Evolutionary conservation across 2,329 filamentous ascomycete species (phyloP), one percentile per base, ranked within the genome.

Genomic region (Xylaria sp.): DNA sequence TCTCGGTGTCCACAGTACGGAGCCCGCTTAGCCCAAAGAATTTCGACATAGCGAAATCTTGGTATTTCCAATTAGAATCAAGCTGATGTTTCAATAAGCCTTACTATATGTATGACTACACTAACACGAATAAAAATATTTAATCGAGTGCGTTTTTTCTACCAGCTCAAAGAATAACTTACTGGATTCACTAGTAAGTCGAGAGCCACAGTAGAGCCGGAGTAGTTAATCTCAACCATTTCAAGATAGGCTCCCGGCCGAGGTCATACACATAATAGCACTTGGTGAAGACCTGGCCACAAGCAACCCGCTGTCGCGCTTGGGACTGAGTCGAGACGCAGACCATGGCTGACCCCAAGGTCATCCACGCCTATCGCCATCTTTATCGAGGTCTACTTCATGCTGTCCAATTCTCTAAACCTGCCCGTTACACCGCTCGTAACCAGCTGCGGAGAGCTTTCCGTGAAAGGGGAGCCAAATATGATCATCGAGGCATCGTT

Each of bases 371-470:
- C 55, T 96, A 95, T 80, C 87, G 93, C 69, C 83, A 87, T 66
- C 84, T 96, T 40, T 91, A 92, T 76, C 88, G 90, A 61, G 84
- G 84, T 6, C 82, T 87, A 21, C 84, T 94, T n/a, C 87, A 85
- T 35, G 93, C 92, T 3, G 88, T 95, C 25, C 89, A 91, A 71
- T 92, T 89, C 81, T 87, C 92, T 16, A 86, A 87, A 70, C 92
- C 92, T 18, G 87, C 89, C 35, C 89, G 92, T 63, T 91, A 84
- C 79, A 82, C 87, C 3, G 83, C 88, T 18, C 87, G 88, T 66
- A 84, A 90, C 74, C 84, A 87, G 76, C 79, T 92, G 27, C 85
- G 90, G 53, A 75, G 76, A 6, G 88, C 87, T 10, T 93, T 93
- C 75, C 86, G 84, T 16, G 83, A 86, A n/a, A 70, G 79, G 35